Conservation (phyloP, 306 rosid genomes). For the Prosopis cineraria region DNA sequence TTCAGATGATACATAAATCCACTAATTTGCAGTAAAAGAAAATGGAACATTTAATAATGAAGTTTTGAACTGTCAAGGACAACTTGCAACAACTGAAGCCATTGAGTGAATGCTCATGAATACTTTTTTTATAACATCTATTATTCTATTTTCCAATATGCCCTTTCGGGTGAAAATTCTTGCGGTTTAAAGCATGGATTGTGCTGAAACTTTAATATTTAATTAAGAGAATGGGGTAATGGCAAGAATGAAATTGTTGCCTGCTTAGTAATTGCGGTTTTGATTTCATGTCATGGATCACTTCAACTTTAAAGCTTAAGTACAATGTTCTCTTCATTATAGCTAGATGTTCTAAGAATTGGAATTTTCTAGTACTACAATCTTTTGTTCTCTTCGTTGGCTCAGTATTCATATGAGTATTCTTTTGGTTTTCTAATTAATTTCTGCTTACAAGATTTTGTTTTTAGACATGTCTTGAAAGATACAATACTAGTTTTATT, state of each 20-base stretch:
- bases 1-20: neutral
- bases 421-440: neutral
- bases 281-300: no score
- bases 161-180: neutral
- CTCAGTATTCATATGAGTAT: neutral
- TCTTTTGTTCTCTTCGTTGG: neutral
- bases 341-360: constrained; percentile 1
- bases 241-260: neutral
- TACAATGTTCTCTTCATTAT: neutral
- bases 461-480: neutral
- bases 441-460: neutral
- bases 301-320: neutral
- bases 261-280: neutral
- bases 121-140: neutral
- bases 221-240: neutral
- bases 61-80: neutral
- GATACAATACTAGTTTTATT: neutral
- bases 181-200: neutral
- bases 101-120: neutral
- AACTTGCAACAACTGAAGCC: neutral
- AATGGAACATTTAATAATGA: neutral
- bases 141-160: neutral
- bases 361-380: neutral
- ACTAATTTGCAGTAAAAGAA: neutral
- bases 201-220: neutral